phyloP scores from a whole-genome alignment of 2,329 filamentous ascomycete genomes.

The Fonsecaea erecta region DNA sequence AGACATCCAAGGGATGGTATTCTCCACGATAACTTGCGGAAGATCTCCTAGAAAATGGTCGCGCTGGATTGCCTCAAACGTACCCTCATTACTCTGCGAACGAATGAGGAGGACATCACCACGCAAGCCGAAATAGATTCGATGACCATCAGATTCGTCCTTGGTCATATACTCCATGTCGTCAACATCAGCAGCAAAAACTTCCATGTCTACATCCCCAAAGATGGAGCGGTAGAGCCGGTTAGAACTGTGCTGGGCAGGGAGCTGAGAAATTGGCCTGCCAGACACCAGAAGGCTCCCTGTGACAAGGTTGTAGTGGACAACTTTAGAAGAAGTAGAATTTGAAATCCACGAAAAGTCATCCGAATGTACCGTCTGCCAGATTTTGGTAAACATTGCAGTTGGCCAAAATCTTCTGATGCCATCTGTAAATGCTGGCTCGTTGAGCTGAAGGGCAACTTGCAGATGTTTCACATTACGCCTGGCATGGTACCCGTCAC shows the following conservation, averaged over 20 bases:
- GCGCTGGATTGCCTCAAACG: constrained; percentile 43
- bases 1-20: constrained; percentile 57
- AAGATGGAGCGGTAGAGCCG: constrained; percentile 38
- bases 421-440: constrained; percentile 29
- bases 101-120: constrained; percentile 44
- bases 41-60: constrained; percentile 40
- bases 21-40: constrained; percentile 45
- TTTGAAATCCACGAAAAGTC: constrained; percentile 23
- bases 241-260: constrained; percentile 38
- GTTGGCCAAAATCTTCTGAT: constrained; percentile 25
- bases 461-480: constrained; percentile 13
- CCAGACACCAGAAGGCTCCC: constrained; percentile 44
- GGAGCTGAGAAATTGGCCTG: constrained; percentile 40
- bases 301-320: constrained; percentile 43
- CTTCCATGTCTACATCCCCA: constrained; percentile 39
- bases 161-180: constrained; percentile 47
- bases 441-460: constrained; percentile 37
- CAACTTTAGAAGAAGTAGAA: constrained; percentile 6
- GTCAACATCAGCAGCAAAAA: constrained; percentile 42
- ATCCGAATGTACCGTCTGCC: constrained; percentile 14
- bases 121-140: constrained; percentile 38
- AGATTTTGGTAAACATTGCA: constrained; percentile 33
- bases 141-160: constrained; percentile 37
- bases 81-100: constrained; percentile 27
- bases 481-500: constrained; percentile 13